Evolutionary conservation across 371 early-diverging fungal species (phyloP).

Genomic region (Mucor irregularis): DNA sequence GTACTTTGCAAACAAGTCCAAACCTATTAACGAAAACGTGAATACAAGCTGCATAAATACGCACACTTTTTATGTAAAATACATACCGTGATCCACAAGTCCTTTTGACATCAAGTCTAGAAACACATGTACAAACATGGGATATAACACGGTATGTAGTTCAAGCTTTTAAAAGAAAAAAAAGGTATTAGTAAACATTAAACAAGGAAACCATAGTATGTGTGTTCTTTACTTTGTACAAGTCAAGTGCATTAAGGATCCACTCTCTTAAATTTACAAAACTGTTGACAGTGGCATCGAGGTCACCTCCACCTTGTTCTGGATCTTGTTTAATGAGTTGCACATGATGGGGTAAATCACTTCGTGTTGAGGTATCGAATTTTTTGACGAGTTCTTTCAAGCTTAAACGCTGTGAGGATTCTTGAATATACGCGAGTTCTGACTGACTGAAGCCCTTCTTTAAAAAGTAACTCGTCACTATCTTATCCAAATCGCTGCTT

Average conservation of each 20-base stretch:
- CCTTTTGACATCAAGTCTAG: conserved; percentile 81
- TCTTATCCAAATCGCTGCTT: conserved; percentile 33
- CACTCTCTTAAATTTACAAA: conserved; percentile 86
- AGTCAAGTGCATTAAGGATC: conserved; percentile 95
- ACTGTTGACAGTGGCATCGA: conserved; percentile 73
- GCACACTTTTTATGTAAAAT: neutral
- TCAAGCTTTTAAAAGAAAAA: conserved; percentile 64
- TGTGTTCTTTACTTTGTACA: conserved; percentile 70
- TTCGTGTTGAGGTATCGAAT: conserved; percentile 12
- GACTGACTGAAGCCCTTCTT: conserved; percentile 40
- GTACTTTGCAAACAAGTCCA: conserved; percentile 77
- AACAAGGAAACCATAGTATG: no score
- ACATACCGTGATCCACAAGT: conserved; percentile 67
- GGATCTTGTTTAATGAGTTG: conserved; percentile 61
- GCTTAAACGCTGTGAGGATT: no score
- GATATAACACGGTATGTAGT: conserved; percentile 86
- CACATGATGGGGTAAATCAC: conserved; percentile 59
- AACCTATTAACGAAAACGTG: conserved; percentile 12
- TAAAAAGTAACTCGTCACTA: conserved; percentile 39
- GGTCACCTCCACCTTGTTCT: conserved; percentile 65
- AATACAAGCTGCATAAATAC: neutral
- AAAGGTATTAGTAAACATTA: no score
- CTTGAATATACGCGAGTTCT: conserved; percentile 32
- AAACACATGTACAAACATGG: conserved; percentile 94
- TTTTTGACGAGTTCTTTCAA: conserved; percentile 32